Percentiles rank a stretch among this genome's conserved stretches.
Evolutionary conservation across 139 green algal species (phyloP).

Genomic region (Bryopsis sp.): DNA sequence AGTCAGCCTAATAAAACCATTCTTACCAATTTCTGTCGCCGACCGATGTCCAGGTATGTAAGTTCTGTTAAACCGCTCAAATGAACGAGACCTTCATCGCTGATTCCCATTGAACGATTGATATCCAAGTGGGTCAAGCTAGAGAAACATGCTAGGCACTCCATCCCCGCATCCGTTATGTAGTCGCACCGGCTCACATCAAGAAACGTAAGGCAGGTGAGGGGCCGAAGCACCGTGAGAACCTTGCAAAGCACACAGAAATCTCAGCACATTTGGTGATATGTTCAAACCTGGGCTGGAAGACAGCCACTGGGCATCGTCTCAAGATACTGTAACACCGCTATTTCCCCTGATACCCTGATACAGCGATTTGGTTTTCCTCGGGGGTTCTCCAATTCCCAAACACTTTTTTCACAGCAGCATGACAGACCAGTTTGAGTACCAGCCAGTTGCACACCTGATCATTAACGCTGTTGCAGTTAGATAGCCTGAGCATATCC

Average conservation of each 20-base stretch:
- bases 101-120: neutral
- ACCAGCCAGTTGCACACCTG: no score
- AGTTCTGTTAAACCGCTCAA: conserved; percentile 4
- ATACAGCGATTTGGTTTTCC: no score
- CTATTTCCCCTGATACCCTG: no score
- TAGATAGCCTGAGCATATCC: neutral
- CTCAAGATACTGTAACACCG: no score
- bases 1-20: conserved; percentile 2
- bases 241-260: no score
- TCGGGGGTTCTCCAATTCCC: no score
- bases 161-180: conserved; percentile 9
- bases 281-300: no score
- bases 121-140: conserved; percentile 10
- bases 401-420: no score
- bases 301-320: no score
- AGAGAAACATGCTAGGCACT: neutral
- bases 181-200: conserved; percentile 1
- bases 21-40: neutral
- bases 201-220: neutral
- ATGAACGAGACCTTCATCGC: neutral
- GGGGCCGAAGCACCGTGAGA: neutral
- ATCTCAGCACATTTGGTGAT: no score
- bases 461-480: conserved; percentile 1
- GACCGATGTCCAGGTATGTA: conserved; percentile 2
- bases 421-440: no score